Evolutionary conservation across 139 green algal species (phyloP), one percentile per base, ranked within the genome.

Genomic region (Chlorella sorokiniana): DNA sequence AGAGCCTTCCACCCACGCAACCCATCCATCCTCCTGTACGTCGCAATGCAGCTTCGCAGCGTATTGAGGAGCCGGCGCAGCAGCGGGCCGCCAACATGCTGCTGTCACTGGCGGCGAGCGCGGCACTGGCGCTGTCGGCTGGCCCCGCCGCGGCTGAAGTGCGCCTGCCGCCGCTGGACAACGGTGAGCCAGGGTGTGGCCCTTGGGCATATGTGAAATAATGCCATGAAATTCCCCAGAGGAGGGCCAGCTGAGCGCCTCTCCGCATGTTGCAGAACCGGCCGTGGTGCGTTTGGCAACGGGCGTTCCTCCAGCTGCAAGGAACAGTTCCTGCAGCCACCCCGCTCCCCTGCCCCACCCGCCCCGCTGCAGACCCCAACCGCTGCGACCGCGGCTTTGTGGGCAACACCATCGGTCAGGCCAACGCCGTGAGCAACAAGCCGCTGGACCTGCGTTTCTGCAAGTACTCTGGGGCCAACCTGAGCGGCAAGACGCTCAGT

Each of bases 391-490:
- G 93, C 40, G 95, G 89, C 20, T 97, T 91, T 71, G 85, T 91
- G 0, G 95, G 95, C 78, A 98, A 98, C 92, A 98, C 95, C 35
- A 96, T 98, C 54, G 95, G 95, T 2, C 93, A 97, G 89, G 96
- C 96, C 54, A 99, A 99, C 76, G 96, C 93, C 23, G 96, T 99
- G 51, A 92, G 87, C 6, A 94, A 99, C 91, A 96, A 93, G 71
- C 22, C 95, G 20, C 87, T 99, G 54, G 96, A 99, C 87, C 85
- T 99, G 45, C 86, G 96, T 16, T 86, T 92, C 85, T 98, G 94
- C 86, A 76, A 90, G 27, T 92, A 92, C 78, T 62, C 62, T 16
- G 92, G 87, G n/a, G 90, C 86, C 38, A 85, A 98, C 82, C 84
- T 99, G 35, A 80, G 52, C 20, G 88, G 80, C 45, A 98, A 96